These are phyloP conservation scores for Pseudoneurospora amorphoporcata DNA, from an alignment of 495 filamentous ascomycete genomes.

Conservation along the genomic window DNA sequence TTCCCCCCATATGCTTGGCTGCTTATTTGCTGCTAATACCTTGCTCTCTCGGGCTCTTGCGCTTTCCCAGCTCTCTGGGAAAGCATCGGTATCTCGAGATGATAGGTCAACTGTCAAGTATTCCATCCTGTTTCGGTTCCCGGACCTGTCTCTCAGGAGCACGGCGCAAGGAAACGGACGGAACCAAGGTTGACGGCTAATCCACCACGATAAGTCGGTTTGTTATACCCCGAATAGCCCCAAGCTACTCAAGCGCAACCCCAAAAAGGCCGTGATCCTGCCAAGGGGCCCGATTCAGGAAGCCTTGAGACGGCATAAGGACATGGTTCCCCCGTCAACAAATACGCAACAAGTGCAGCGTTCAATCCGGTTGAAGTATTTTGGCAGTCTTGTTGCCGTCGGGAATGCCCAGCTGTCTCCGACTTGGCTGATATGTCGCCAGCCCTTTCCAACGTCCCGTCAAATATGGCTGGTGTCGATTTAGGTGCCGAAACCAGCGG, in stretches of 20 bases:
- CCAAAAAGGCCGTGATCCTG: slow-evolving; percentile 8
- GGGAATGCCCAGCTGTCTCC: not conserved
- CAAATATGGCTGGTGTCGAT: not conserved
- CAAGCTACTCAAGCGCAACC: not conserved
- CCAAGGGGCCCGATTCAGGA: slow-evolving; percentile 20
- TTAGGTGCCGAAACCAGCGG: not conserved
- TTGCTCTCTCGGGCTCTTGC: not conserved
- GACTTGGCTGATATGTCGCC: not conserved
- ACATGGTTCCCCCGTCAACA: slow-evolving; percentile 16
- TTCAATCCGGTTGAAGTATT: slow-evolving; percentile 4
- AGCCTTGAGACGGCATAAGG: slow-evolving; percentile 13
- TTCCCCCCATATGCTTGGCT: not conserved
- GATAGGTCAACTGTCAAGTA: slow-evolving; percentile 9
- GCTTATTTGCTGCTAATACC: not conserved
- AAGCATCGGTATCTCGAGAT: slow-evolving; percentile 7
- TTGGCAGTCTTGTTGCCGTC: slow-evolving; percentile 4
- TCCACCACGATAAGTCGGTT: slow-evolving; percentile 6
- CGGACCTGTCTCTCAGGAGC: slow-evolving; percentile 8
- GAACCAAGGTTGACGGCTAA: slow-evolving; percentile 25
- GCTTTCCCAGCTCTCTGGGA: not conserved
- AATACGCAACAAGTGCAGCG: not conserved
- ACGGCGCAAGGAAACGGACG: slow-evolving; percentile 9
- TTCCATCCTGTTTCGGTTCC: slow-evolving; percentile 15
- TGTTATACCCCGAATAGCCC: slow-evolving; percentile 18
- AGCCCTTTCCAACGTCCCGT: not conserved